phyloP scores from a whole-genome alignment of 495 filamentous ascomycete species.

The Neurospora sp. region DNA sequence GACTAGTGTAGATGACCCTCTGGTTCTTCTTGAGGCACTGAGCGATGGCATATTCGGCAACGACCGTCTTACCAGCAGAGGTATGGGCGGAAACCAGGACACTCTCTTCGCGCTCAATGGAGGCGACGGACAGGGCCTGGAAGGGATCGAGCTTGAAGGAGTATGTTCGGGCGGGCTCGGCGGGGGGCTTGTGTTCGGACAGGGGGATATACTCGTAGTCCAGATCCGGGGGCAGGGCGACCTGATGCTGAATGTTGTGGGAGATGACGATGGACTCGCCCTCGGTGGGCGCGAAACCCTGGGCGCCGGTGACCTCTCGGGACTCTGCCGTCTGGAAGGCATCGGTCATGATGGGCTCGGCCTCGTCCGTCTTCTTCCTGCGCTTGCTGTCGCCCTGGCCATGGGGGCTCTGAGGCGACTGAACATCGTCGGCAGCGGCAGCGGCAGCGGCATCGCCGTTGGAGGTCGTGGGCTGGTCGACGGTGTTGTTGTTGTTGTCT shows the following conservation, averaged over 20 bases:
- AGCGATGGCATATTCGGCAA: conserved; percentile 96
- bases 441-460: conserved; percentile 7
- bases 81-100: conserved; percentile 96
- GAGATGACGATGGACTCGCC: conserved; percentile 62
- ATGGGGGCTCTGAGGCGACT: conserved; percentile 6
- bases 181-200: conserved; percentile 77
- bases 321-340: conserved; percentile 94
- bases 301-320: conserved; percentile 70
- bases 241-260: conserved; percentile 97
- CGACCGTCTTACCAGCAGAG: conserved; percentile 94
- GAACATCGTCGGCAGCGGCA: conserved; percentile 8
- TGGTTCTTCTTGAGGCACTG: conserved; percentile 96
- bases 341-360: conserved; percentile 81
- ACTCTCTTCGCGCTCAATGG: conserved; percentile 91
- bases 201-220: conserved; percentile 85
- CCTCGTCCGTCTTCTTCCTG: conserved; percentile 57
- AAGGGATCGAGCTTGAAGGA: conserved; percentile 93
- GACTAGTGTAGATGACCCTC: conserved; percentile 97
- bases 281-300: conserved; percentile 62
- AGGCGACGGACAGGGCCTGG: conserved; percentile 83
- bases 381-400: conserved; percentile 50
- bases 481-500: neutral
- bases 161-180: conserved; percentile 71
- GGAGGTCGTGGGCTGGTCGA: conserved; percentile 7
- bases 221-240: conserved; percentile 76